Conservation (phyloP, 2,329 filamentous ascomycete species). For the Juglanconis sp. region DNA sequence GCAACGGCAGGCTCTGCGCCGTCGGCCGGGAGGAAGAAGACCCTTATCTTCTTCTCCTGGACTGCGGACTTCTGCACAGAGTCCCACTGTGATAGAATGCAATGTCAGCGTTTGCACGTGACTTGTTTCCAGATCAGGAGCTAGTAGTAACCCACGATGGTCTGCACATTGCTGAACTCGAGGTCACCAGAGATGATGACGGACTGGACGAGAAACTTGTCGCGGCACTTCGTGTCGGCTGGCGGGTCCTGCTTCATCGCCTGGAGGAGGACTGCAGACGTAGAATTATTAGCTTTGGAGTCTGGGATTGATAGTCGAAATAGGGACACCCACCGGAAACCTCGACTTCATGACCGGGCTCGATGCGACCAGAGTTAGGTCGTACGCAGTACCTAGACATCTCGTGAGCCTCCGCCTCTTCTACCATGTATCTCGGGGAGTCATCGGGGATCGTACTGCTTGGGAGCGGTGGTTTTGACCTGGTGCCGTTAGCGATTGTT, state of each 20-base stretch:
- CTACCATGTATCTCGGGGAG: constrained; percentile 19
- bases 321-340: constrained; percentile 69
- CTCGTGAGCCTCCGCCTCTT: constrained; percentile 21
- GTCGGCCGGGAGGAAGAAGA: constrained; percentile 69
- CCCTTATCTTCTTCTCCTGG: constrained; percentile 93
- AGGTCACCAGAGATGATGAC: constrained; percentile 79
- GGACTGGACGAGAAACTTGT: constrained; percentile 97
- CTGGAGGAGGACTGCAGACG: constrained; percentile 77
- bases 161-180: constrained; percentile 75
- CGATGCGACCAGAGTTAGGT: constrained; percentile 94
- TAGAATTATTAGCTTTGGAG: constrained; percentile 9
- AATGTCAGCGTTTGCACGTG: constrained; percentile 22
- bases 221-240: constrained; percentile 81
- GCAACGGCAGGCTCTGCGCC: constrained; percentile 37
- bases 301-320: not conserved
- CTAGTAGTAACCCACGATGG: constrained; percentile 64
- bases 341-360: constrained; percentile 84
- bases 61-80: constrained; percentile 74
- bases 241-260: constrained; percentile 96
- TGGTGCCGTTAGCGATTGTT: constrained; percentile 38
- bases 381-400: constrained; percentile 84
- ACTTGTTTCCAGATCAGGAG: not conserved
- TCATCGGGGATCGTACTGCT: constrained; percentile 69
- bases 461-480: constrained; percentile 99
- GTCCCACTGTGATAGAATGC: constrained; percentile 60